Evolutionary conservation across 345 rosid species (phyloP), one percentile per base, ranked within the genome.

Genomic region (Firmiana major): DNA sequence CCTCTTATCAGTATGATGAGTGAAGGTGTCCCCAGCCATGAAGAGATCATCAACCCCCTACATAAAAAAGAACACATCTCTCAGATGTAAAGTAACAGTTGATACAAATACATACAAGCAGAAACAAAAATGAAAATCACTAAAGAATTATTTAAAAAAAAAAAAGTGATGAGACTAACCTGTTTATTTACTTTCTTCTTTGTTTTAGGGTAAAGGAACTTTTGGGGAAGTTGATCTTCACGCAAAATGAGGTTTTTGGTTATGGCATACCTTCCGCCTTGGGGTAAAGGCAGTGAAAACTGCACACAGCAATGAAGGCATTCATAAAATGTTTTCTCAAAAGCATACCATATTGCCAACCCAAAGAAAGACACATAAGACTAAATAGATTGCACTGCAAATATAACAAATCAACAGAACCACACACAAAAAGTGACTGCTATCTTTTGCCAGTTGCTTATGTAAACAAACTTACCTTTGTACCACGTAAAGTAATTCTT

Each of bases 191-290:
- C 74, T 85, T 92, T 91, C 93, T 93, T 93, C 88, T 92, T 96
- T 60, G 85, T 88, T 87, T 80, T 96, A n/a, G 98, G 97, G 58
- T 90, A 42, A 69, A 96, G 95, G 73, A 81, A 84, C 87, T 91
- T 96, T 63, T 87, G 93, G 40, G 99, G 98, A 63, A 96, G 88
- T 81, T 96, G 99, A 84, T 96, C 99, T 83, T 96, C 99, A 17
- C 98, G 93, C 65, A 96, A 72, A 75, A 96, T 78, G 12, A 85
- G 81, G 80, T 91, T 93, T 86, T 92, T 96, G 7, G 95, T 75
- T 65, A 96, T 88, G 43, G 95, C 93, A 51, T 92, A 94, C 80
- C 99, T 92, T 87, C 97, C 99, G 15, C 97, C 97, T 87, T 92
- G 88, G 6, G 98, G 99, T 80, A 86, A 79, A 67, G 99, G 98